Conservation (phyloP, 169 alveolate species). For the Plasmodium inui region DNA sequence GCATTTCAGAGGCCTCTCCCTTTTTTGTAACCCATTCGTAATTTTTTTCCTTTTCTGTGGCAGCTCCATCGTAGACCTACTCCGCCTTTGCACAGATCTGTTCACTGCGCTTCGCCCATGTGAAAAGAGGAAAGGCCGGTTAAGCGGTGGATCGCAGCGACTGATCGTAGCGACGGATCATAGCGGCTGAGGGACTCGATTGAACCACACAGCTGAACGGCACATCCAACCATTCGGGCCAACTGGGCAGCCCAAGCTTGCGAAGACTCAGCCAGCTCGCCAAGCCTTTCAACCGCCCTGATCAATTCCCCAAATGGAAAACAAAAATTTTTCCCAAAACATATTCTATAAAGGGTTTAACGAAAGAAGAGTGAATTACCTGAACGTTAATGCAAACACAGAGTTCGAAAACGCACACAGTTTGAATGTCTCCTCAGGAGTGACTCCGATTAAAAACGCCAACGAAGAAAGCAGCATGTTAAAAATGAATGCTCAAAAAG, state of each 20-base stretch:
- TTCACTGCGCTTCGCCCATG: neutral
- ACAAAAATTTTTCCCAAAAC: slow-evolving; percentile 32
- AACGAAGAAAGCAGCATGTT: neutral
- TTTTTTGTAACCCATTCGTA: neutral
- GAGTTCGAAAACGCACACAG: neutral
- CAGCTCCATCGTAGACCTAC: neutral
- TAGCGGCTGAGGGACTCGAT: neutral
- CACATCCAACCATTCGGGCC: neutral
- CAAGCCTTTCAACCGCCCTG: neutral
- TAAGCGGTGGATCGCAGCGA: no score
- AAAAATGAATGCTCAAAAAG: slow-evolving; percentile 23
- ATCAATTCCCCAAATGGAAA: slow-evolving; percentile 32
- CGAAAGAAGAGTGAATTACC: slow-evolving; percentile 41
- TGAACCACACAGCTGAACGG: neutral
- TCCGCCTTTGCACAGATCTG: neutral
- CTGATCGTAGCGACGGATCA: neutral
- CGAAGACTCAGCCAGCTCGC: neutral
- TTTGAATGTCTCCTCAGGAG: neutral
- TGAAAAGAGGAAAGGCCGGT: neutral
- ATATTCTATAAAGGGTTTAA: slow-evolving; percentile 57
- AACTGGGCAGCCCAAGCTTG: no score
- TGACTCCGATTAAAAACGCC: slow-evolving; percentile 24
- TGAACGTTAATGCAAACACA: slow-evolving; percentile 6
- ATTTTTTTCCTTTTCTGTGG: neutral
- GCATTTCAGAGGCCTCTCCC: neutral